These are phyloP conservation scores for Patellifolia procumbens DNA, from an alignment of 179 eudicot genomes.

Conservation along the genomic window DNA sequence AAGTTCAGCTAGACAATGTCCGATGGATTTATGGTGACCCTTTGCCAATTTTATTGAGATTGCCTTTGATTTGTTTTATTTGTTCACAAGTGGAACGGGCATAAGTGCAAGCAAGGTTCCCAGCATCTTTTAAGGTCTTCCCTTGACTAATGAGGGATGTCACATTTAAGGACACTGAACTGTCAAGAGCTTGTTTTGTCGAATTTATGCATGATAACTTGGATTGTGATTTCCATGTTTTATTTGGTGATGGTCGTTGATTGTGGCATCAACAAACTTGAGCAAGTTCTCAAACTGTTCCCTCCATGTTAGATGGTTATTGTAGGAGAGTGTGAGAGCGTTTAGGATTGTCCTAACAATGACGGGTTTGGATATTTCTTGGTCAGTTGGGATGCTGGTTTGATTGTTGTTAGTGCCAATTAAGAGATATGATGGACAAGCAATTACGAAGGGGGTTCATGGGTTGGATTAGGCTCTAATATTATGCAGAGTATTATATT, in stretches of 20 bases:
- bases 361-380: not conserved
- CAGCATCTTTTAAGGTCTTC: not conserved
- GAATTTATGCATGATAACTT: not conserved
- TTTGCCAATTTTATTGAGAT: not conserved
- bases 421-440: conserved; percentile 1
- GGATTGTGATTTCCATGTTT: not conserved
- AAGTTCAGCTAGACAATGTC: not conserved
- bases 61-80: not conserved
- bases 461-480: not conserved
- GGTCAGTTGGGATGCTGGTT: not conserved
- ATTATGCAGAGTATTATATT: not conserved
- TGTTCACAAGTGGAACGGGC: not conserved
- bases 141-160: not conserved
- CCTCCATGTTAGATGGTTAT: not conserved
- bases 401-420: not conserved
- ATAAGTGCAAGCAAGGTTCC: not conserved
- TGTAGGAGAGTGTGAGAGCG: not conserved
- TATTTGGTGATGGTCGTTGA: not conserved
- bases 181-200: not conserved
- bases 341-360: not conserved
- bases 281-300: not conserved
- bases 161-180: not conserved
- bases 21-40: not conserved
- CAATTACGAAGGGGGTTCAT: not conserved
- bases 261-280: not conserved